phyloP scores from a whole-genome alignment of 2,329 filamentous ascomycete genomes.

The Exophiala xenobiotica region DNA sequence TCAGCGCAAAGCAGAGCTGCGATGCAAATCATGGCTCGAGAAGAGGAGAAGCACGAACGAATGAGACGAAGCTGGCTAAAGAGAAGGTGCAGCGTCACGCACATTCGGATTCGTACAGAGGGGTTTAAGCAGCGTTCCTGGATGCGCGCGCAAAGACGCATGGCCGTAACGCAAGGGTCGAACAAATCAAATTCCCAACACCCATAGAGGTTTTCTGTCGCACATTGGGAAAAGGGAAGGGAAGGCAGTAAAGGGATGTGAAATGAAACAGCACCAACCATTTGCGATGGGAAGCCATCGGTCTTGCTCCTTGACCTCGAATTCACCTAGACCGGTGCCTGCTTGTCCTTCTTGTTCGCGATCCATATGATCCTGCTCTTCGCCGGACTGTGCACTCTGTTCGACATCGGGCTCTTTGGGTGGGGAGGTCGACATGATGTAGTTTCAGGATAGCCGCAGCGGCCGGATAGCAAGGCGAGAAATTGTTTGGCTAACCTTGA shows the following conservation, averaged over 20 bases:
- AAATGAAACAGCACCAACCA: constrained; percentile 68
- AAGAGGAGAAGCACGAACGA: constrained; percentile 39
- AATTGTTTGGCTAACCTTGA: constrained; percentile 39
- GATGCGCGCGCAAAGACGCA: constrained; percentile 35
- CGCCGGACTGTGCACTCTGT: constrained; percentile 88
- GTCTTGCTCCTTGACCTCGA: constrained; percentile 99
- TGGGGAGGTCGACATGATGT: constrained; percentile 93
- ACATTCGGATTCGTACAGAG: constrained; percentile 27
- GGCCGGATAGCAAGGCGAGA: constrained; percentile 38
- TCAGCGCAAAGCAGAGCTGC: constrained; percentile 24
- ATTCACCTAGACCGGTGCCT: constrained; percentile 77
- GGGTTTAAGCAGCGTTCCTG: constrained; percentile 23
- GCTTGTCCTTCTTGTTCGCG: constrained; percentile 65
- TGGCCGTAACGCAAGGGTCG: constrained; percentile 42
- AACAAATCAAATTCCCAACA: constrained; percentile 51
- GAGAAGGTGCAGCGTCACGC: constrained; percentile 26
- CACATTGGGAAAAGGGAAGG: constrained; percentile 19
- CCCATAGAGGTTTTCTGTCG: constrained; percentile 29
- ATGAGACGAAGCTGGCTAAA: constrained; percentile 34
- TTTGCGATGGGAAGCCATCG: constrained; percentile 99
- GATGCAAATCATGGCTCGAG: constrained; percentile 47
- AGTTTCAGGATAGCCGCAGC: constrained; percentile 45
- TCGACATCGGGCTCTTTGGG: constrained; percentile 84
- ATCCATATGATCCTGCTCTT: constrained; percentile 88
- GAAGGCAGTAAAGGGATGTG: constrained; percentile 37